phyloP scores from a whole-genome alignment of 768 basidiomycete genomes.

The Boletus coccyginus region DNA sequence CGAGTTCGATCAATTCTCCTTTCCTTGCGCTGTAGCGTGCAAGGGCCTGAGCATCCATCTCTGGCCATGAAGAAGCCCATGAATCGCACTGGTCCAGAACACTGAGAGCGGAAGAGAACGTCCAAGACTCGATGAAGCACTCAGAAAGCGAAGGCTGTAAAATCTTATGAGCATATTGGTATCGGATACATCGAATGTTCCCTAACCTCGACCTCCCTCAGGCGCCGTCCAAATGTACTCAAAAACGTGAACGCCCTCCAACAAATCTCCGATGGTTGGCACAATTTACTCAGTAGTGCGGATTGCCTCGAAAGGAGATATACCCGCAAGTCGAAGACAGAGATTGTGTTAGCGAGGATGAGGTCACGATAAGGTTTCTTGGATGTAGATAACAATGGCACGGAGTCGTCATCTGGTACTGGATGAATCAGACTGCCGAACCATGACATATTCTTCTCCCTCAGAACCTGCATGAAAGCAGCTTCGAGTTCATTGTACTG shows the following conservation, averaged over 20 bases:
- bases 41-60: slow-evolving; percentile 46
- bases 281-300: slow-evolving; percentile 65
- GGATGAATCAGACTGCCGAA: slow-evolving; percentile 83
- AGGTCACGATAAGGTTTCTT: slow-evolving; percentile 89
- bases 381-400: slow-evolving; percentile 70
- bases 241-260: slow-evolving; percentile 74
- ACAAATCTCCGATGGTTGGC: slow-evolving; percentile 66
- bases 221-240: slow-evolving; percentile 65
- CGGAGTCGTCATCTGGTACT: slow-evolving; percentile 68
- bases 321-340: slow-evolving; percentile 89
- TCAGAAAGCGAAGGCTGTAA: slow-evolving; percentile 50
- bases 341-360: slow-evolving; percentile 86
- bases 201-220: slow-evolving; percentile 74
- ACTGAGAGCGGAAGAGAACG: slow-evolving; percentile 83
- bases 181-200: neutral
- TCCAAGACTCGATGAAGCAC: slow-evolving; percentile 91
- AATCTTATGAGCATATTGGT: slow-evolving; percentile 19
- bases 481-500: slow-evolving; percentile 92
- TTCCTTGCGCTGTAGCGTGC: slow-evolving; percentile 68
- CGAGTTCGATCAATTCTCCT: slow-evolving; percentile 89
- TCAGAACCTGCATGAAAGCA: slow-evolving; percentile 69
- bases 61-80: slow-evolving; percentile 53
- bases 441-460: slow-evolving; percentile 87
- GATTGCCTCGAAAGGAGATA: slow-evolving; percentile 91
- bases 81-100: slow-evolving; percentile 75